A percentile compares a stretch with the other conserved stretches of the same genome.
phyloP scores from a whole-genome alignment of 2,329 filamentous ascomycete species.

The Capronia coronata region DNA sequence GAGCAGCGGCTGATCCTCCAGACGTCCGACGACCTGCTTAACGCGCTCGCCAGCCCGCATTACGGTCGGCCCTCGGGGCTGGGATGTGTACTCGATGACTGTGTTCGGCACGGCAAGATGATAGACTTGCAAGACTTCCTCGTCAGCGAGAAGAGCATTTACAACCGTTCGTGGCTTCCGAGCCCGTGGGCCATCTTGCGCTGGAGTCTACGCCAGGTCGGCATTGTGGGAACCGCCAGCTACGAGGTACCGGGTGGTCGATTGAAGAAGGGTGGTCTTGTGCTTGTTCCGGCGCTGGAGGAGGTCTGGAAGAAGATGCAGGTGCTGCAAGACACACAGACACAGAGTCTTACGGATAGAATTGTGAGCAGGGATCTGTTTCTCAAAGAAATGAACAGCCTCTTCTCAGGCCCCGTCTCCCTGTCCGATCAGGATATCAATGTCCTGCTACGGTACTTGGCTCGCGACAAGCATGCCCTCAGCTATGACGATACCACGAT shows the following conservation, averaged over 20 bases:
- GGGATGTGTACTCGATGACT: conserved; percentile 71
- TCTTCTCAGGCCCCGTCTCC: conserved; percentile 45
- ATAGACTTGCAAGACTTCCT: conserved; percentile 66
- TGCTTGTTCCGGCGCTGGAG: conserved; percentile 53
- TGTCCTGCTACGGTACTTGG: conserved; percentile 62
- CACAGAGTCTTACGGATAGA: conserved; percentile 33
- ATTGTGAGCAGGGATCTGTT: conserved; percentile 52
- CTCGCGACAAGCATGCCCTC: conserved; percentile 56
- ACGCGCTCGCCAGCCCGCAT: conserved; percentile 66
- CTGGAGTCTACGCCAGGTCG: conserved; percentile 69
- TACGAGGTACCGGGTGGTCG: conserved; percentile 32
- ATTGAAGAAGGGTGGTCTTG: conserved; percentile 40
- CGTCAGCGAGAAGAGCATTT: conserved; percentile 60
- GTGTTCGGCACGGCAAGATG: conserved; percentile 61
- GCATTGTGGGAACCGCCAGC: conserved; percentile 48
- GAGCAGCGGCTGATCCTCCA: conserved; percentile 44
- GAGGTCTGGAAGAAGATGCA: conserved; percentile 29
- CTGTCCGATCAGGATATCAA: conserved; percentile 51
- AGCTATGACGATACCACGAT: conserved; percentile 54
- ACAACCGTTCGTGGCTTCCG: conserved; percentile 61
- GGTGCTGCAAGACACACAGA: not conserved
- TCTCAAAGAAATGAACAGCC: conserved; percentile 49
- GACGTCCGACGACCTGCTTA: conserved; percentile 57
- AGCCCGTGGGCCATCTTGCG: conserved; percentile 63
- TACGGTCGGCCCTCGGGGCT: conserved; percentile 77